Evolutionary conservation across 352 stramenopile species (phyloP), one percentile per base, ranked within the genome.

Genomic region (Phytophthora macrochlamydospora): DNA sequence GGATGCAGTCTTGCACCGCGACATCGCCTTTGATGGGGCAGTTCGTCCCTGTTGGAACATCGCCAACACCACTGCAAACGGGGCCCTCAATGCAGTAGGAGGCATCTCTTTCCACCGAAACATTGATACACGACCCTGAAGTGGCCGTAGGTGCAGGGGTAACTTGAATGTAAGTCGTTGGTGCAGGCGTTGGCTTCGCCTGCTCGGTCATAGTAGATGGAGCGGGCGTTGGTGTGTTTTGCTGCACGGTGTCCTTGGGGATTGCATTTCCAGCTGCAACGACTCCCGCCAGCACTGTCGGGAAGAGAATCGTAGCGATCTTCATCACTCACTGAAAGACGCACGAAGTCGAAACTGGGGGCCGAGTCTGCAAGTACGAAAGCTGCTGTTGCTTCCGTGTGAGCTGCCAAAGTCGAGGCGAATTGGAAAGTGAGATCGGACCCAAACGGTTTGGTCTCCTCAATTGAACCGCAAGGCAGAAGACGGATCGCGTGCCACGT

Each of bases 51-150:
- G 73, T 67, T 28, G 79, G 77, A 11, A 63, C 32, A 6, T 33
- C 43, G 13, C 72, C 78, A 3, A 64, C 43, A 48, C 81, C 83
- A 29, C 74, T 81, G 63, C 81, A 92, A 52, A 90, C 66, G 2
- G 78, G 65, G 3, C 79, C 83, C 7, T 66, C 33, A 44, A 90
- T 84, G 65, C 81, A 90, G 69, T 87, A 91, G 28, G 81, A 87
- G 8, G 81, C 83, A 51, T 91, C 81, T 9, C 76, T 65, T 31
- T 87, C 69, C 7, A 92, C 73, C 7, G 77, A 87, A 5, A 90
- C 73, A 42, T 87, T 55, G 1, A 65, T 78, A 59, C 81, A 89
- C 24, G 52, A 59, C 6, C 60, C 28, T 30, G 60, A 24, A 2
- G 32, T 51, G 30, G 46, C 14, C 9, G 54, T 61, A 9, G 55